Conservation (phyloP, 345 rosid species). For the Capsella bursapastoris region DNA sequence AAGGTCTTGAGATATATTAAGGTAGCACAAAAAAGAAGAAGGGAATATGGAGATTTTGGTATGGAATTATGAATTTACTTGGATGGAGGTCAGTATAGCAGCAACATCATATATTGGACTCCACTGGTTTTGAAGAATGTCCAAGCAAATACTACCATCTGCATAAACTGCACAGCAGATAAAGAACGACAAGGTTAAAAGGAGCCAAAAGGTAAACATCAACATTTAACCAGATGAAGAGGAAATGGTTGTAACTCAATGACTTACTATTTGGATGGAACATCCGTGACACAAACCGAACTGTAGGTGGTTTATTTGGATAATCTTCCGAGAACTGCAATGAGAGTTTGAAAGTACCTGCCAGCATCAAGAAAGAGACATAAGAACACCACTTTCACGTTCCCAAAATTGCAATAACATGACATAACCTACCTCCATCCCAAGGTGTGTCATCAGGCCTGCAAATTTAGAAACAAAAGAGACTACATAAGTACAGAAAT, state of each 20-base stretch:
- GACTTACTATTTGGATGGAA: constrained; percentile 73
- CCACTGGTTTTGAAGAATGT: constrained; percentile 96
- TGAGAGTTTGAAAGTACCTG: constrained; percentile 72
- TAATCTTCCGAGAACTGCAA: constrained; percentile 68
- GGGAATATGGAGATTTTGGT: not conserved
- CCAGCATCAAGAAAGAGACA: constrained; percentile 20
- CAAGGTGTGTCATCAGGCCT: constrained; percentile 75
- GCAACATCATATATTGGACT: constrained; percentile 98
- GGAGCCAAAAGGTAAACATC: not conserved
- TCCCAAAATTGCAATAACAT: constrained; percentile 1
- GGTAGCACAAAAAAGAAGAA: no score
- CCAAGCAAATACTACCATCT: constrained; percentile 96
- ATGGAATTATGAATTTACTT: constrained; percentile 50
- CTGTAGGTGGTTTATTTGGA: constrained; percentile 73
- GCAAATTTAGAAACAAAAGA: constrained; percentile 24
- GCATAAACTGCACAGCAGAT: constrained; percentile 72
- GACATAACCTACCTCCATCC: constrained; percentile 56
- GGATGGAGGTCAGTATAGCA: constrained; percentile 95
- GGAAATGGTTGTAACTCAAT: not conserved
- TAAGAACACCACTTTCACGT: constrained; percentile 1
- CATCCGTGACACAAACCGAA: constrained; percentile 72
- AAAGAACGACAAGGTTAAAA: constrained; percentile 12
- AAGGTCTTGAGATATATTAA: not conserved
- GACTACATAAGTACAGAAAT: constrained; percentile 1
- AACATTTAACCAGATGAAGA: not conserved